These are phyloP conservation scores for Metarhizium guizhouense DNA, from an alignment of 2,329 filamentous ascomycete genomes.

Conservation along the genomic window DNA sequence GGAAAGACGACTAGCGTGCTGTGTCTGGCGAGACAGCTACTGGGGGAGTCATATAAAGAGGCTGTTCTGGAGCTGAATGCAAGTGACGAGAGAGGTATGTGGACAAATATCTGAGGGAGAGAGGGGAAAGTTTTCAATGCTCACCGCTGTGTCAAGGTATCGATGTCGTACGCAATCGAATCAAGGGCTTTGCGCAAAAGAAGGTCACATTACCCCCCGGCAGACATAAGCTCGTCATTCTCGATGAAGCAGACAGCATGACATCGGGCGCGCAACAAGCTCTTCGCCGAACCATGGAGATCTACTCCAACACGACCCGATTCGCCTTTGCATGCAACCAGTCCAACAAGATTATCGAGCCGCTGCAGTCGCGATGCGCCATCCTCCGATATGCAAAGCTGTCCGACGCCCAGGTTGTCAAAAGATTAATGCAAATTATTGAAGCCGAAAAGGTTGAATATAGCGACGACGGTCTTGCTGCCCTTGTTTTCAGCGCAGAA, in stretches of 20 bases:
- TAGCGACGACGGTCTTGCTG: constrained; percentile 87
- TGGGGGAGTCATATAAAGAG: constrained; percentile 94
- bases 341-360: constrained; percentile 98
- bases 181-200: constrained; percentile 98
- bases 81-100: constrained; percentile 76
- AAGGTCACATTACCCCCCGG: constrained; percentile 91
- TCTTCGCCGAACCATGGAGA: constrained; percentile 93
- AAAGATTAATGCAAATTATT: constrained; percentile 83
- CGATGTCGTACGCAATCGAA: constrained; percentile 92
- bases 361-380: constrained; percentile 92
- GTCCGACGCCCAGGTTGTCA: constrained; percentile 87
- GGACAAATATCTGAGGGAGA: background rate
- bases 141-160: constrained; percentile 51
- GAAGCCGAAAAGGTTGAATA: constrained; percentile 85
- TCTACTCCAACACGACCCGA: constrained; percentile 90
- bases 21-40: constrained; percentile 81
- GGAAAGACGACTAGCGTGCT: constrained; percentile 96
- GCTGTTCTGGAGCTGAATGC: constrained; percentile 94
- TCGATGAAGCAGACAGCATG: constrained; percentile 98
- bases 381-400: constrained; percentile 90
- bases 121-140: background rate
- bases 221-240: constrained; percentile 90
- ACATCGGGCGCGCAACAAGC: constrained; percentile 94
- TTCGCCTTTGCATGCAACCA: constrained; percentile 99
- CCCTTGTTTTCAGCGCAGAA: constrained; percentile 94